phyloP scores from a whole-genome alignment of 495 filamentous ascomycete genomes.

The Penicillium cosmopolitanum region DNA sequence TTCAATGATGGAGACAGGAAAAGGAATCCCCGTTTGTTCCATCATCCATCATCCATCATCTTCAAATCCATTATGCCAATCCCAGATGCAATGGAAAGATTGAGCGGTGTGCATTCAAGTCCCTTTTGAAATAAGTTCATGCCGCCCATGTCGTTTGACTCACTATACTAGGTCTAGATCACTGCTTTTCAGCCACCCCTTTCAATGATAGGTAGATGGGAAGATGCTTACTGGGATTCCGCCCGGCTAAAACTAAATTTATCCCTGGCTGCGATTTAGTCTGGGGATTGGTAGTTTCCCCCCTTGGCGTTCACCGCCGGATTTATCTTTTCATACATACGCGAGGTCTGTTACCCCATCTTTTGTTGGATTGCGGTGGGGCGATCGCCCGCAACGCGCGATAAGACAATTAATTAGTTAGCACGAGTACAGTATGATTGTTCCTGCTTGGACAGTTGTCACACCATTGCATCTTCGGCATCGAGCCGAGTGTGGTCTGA shows the following conservation, averaged over 20 bases:
- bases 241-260: not conserved
- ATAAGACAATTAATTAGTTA: too few species aligned
- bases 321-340: not conserved
- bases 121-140: not conserved
- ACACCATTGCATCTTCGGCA: not conserved
- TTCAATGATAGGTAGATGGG: not conserved
- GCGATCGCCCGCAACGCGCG: not conserved
- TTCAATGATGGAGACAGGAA: not conserved
- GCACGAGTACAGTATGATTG: not conserved
- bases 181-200: not conserved
- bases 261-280: not conserved
- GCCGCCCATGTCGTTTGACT: not conserved
- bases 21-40: not conserved
- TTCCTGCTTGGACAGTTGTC: not conserved
- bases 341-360: not conserved
- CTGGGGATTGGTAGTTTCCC: not conserved
- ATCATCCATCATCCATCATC: not conserved
- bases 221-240: not conserved
- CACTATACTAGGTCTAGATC: not conserved
- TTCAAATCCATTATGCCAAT: not conserved
- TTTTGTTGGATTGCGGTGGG: not conserved
- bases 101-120: not conserved
- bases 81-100: not conserved
- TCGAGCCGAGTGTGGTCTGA: not conserved
- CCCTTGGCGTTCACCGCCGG: not conserved